These are phyloP conservation scores for Podospora bellae-mahoneyi DNA, from an alignment of 495 filamentous ascomycete genomes.

Conservation along the genomic window DNA sequence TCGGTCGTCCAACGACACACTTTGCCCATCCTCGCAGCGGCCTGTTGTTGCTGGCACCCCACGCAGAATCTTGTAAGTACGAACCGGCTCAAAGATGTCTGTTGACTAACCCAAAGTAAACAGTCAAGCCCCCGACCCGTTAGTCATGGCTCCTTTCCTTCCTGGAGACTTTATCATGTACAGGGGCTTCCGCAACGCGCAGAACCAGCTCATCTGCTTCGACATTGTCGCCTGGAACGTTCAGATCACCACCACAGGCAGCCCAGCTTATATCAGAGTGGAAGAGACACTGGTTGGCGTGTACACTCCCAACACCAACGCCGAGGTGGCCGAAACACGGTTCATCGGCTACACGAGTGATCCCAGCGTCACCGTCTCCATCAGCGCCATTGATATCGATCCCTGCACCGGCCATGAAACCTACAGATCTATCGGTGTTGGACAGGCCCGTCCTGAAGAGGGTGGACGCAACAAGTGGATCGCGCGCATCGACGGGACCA, in stretches of 20 bases:
- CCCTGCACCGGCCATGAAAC: slow-evolving; percentile 40
- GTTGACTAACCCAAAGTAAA: not conserved
- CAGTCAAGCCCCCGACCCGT: slow-evolving; percentile 32
- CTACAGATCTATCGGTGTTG: slow-evolving; percentile 23
- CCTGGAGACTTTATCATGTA: slow-evolving; percentile 40
- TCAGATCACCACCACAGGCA: slow-evolving; percentile 29
- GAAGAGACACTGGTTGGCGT: slow-evolving; percentile 38
- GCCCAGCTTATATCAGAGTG: slow-evolving; percentile 36
- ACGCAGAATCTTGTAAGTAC: slow-evolving; percentile 26
- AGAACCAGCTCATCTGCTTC: slow-evolving; percentile 27
- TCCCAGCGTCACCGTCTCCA: slow-evolving; percentile 24
- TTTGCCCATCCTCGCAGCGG: slow-evolving; percentile 37
- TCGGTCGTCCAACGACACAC: slow-evolving; percentile 28
- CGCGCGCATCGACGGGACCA: slow-evolving; percentile 28
- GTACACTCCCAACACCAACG: slow-evolving; percentile 27
- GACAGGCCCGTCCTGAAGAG: slow-evolving; percentile 17
- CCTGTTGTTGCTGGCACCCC: slow-evolving; percentile 18
- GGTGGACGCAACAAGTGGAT: slow-evolving; percentile 39
- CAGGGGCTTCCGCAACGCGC: slow-evolving; percentile 26
- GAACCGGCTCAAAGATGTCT: not conserved
- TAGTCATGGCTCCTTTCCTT: slow-evolving; percentile 39
- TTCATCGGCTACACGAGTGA: slow-evolving; percentile 23
- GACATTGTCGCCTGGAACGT: slow-evolving; percentile 37
- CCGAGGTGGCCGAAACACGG: slow-evolving; percentile 35
- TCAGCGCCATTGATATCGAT: slow-evolving; percentile 41